phyloP scores from a whole-genome alignment of 1,284 basidiomycete genomes.

The Stygiomarasmius scandens region DNA sequence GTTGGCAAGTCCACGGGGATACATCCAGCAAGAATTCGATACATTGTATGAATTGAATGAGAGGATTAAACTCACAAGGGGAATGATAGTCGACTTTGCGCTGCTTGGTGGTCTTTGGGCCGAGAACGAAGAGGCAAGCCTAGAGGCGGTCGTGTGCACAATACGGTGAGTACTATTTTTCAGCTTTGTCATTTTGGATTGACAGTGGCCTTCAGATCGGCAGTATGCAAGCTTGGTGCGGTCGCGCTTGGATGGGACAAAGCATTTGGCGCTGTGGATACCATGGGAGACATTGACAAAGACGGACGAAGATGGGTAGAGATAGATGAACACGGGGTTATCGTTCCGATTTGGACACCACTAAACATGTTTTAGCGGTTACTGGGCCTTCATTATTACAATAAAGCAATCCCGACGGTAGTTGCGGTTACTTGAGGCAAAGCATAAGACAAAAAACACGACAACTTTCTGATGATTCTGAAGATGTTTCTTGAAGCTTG shows the following conservation, averaged over 20 bases:
- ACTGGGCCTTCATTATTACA: not conserved
- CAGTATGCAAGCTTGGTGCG: slow-evolving; percentile 59
- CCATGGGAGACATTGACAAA: slow-evolving; percentile 41
- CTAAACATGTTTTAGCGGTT: slow-evolving; percentile 44
- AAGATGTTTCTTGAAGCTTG: not conserved
- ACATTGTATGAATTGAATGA: slow-evolving; percentile 36
- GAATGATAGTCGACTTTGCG: slow-evolving; percentile 69
- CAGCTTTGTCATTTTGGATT: not conserved
- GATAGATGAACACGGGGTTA: slow-evolving; percentile 53
- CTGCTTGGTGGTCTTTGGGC: slow-evolving; percentile 63
- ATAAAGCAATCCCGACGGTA: not conserved
- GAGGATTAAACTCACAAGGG: slow-evolving; percentile 53
- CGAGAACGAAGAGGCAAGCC: slow-evolving; percentile 9
- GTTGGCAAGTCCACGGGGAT: slow-evolving; percentile 55
- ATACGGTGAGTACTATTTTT: slow-evolving; percentile 47
- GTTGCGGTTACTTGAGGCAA: not conserved
- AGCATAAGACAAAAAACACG: not conserved
- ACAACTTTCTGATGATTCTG: not conserved
- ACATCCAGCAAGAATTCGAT: slow-evolving; percentile 57
- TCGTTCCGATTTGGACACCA: slow-evolving; percentile 58
- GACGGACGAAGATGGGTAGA: slow-evolving; percentile 58
- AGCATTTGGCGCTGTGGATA: slow-evolving; percentile 57
- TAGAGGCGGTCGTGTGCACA: slow-evolving; percentile 56
- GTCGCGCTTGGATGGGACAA: slow-evolving; percentile 63
- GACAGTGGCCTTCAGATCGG: slow-evolving; percentile 48